Base-by-base conservation (phyloP, 2,329 filamentous ascomycete species). In the Penicillium griseofulvum region DNA sequence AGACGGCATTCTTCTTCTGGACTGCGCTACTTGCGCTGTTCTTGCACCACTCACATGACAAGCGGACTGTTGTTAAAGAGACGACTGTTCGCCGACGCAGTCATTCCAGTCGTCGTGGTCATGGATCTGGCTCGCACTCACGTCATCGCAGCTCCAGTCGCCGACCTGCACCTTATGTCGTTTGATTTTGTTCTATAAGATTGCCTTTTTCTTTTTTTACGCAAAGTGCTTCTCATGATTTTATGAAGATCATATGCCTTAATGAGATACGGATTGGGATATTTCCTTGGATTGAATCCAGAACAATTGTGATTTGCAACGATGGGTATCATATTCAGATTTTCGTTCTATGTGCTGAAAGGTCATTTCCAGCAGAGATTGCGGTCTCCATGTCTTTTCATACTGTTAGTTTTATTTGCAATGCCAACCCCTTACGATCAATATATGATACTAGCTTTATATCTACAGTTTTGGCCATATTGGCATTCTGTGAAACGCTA, bases 1-100 rank as follows among this genome's bases (percentile, higher is more conserved):
- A 94, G 72, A 79, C 80, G 62, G 78, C 94, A 61, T 87, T 92
- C 71, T 96, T 96, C 76, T 87, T 88, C 71, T 78, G 88, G 68
- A 94, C 90, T 4, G 83, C 85, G 49, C 75, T 93, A 28, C 78
- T 94, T 41, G 90, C 91, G 16, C 61, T 78, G 43, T 75, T 76
- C 49, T 66, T 80, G 53, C 73, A 77, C 53, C 59, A 67, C 10
- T 52, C 60, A 33, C 56, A 68, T 28, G 31, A 34, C 14, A 62
- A 66, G 26, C 66, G 69, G 5, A 66, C 69, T 16, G 67, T 73
- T 29, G 72, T 74, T 11, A 76, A 74, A 63, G 75, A 78, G 67
- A 74, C 46, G 2, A 65, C 67, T 26, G 74, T 68, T 14, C 59
- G 67, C 3, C 61, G 69, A 39, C 65, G 69, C 12, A 73, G 67